phyloP scores from a whole-genome alignment of 192 early-diverging fungal genomes.

The Gaertneriomyces semiglobifer region DNA sequence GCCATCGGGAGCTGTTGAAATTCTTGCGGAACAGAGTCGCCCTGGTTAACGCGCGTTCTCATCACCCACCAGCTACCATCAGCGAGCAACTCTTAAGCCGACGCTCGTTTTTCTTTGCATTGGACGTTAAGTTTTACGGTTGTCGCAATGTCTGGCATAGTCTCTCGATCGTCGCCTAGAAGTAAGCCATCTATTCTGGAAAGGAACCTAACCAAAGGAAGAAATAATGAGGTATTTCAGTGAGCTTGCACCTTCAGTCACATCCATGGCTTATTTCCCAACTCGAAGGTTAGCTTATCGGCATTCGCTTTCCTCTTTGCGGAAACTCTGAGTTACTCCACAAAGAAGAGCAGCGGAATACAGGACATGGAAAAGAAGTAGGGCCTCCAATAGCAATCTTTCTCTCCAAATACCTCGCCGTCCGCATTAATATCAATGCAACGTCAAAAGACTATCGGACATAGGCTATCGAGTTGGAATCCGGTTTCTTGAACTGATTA shows the following conservation, averaged over 20 bases:
- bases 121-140: too few species aligned
- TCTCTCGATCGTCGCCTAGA: neutral
- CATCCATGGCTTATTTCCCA: neutral
- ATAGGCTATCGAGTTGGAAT: constrained; percentile 92
- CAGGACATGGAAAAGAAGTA: constrained; percentile 94
- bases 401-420: neutral
- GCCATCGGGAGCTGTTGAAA: too few species aligned
- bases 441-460: constrained; percentile 68
- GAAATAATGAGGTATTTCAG: constrained; percentile 68
- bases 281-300: constrained; percentile 63
- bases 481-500: constrained; percentile 80
- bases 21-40: too few species aligned
- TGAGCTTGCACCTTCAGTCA: constrained; percentile 73
- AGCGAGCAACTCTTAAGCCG: too few species aligned
- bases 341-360: constrained; percentile 90
- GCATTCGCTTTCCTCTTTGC: constrained; percentile 89
- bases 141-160: too few species aligned
- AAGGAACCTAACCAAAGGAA: constrained; percentile 69
- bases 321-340: constrained; percentile 95
- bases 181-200: constrained; percentile 60
- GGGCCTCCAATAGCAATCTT: neutral
- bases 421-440: neutral
- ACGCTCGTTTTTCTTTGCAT: too few species aligned
- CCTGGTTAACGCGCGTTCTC: too few species aligned
- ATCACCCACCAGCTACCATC: too few species aligned